Conservation (phyloP, 257 asterid species). For the Phtheirospermum japonicum region DNA sequence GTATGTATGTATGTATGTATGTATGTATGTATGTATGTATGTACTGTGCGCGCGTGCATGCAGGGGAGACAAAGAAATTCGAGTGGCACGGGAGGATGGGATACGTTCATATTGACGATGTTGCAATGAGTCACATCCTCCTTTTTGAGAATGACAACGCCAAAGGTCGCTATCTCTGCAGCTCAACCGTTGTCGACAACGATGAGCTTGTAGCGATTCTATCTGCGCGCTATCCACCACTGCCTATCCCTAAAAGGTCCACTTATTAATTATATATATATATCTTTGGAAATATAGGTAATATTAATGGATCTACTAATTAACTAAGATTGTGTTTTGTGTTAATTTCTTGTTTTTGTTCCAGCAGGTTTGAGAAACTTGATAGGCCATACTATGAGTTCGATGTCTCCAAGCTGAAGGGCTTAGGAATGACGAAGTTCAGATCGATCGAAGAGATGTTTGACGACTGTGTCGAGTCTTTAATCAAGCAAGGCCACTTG, state of each 20-base stretch:
- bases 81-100: slow-evolving; percentile 91
- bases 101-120: slow-evolving; percentile 90
- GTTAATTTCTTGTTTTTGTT: background rate
- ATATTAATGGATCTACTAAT: too few relatives aligned
- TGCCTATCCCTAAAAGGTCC: slow-evolving; percentile 69
- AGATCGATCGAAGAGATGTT: slow-evolving; percentile 77
- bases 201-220: slow-evolving; percentile 50
- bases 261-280: too few relatives aligned
- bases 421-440: slow-evolving; percentile 56
- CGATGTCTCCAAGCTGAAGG: slow-evolving; percentile 49
- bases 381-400: slow-evolving; percentile 64
- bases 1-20: too few relatives aligned
- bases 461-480: slow-evolving; percentile 62
- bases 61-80: slow-evolving; percentile 69
- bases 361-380: slow-evolving; percentile 50
- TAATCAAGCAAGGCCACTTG: slow-evolving; percentile 47
- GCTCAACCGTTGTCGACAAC: slow-evolving; percentile 59
- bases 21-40: too few relatives aligned
- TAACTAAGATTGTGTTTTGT: background rate
- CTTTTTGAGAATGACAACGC: slow-evolving; percentile 57
- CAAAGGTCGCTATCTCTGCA: slow-evolving; percentile 71
- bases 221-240: slow-evolving; percentile 53
- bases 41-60: too few relatives aligned
- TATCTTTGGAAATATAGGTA: too few relatives aligned
- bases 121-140: slow-evolving; percentile 69